A percentile compares a stretch with the other conserved stretches of the same genome.
Evolutionary conservation across 192 early-diverging fungal genomes (phyloP).

Genomic region (Powellomyces hirtus): DNA sequence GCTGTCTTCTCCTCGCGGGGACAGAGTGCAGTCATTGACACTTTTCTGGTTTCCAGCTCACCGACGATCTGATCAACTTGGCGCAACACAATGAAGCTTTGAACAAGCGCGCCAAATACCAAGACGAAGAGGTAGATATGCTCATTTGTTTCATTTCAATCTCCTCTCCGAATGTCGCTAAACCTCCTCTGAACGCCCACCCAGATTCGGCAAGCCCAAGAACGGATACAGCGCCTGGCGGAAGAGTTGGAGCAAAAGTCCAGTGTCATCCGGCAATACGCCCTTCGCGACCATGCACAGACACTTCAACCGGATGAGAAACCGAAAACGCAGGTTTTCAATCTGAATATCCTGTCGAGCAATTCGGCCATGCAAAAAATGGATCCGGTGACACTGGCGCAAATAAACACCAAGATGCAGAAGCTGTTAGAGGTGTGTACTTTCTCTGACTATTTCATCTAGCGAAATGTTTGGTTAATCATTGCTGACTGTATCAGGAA

Average conservation of each 20-base stretch:
- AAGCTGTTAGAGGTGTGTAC: constrained; percentile 51
- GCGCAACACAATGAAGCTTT: constrained; percentile 53
- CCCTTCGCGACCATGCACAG: constrained; percentile 43
- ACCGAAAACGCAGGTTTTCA: constrained; percentile 33
- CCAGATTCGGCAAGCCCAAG: constrained; percentile 36
- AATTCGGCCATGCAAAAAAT: constrained; percentile 50
- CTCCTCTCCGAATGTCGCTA: too few species aligned
- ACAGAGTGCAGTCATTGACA: background rate
- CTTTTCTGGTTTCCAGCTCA: constrained; percentile 25
- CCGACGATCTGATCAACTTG: constrained; percentile 38
- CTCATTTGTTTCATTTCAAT: too few species aligned
- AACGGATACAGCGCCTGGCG: constrained; percentile 25
- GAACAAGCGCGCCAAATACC: constrained; percentile 37
- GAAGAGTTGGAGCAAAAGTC: constrained; percentile 57
- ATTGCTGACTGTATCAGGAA: constrained; percentile 30
- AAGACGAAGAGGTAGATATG: constrained; percentile 50
- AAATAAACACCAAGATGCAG: constrained; percentile 61
- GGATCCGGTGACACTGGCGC: constrained; percentile 47
- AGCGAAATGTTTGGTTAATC: background rate
- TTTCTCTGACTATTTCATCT: too few species aligned
- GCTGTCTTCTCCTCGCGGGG: too few species aligned
- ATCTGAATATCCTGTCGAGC: constrained; percentile 46
- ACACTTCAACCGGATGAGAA: constrained; percentile 51
- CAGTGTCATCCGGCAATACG: constrained; percentile 50
- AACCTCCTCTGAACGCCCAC: too few species aligned